A percentile compares a stretch with the other conserved stretches of the same genome.
Evolutionary conservation across 257 asterid species (phyloP).

Genomic region (Solanum lignicaule): DNA sequence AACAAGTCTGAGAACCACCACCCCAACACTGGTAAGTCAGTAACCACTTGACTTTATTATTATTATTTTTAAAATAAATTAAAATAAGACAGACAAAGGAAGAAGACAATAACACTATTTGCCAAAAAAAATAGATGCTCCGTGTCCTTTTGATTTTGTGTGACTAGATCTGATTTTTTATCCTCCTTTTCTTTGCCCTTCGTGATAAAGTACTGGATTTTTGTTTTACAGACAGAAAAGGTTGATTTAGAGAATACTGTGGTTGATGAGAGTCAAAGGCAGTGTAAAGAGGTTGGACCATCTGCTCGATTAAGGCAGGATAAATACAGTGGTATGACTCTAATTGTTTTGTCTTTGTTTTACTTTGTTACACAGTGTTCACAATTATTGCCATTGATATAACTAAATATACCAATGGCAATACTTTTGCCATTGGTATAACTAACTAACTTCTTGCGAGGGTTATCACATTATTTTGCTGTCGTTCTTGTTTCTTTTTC

Average conservation of each 20-base stretch:
- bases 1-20: background rate
- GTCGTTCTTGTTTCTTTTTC: background rate
- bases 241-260: conserved; percentile 97
- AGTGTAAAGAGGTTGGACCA: conserved; percentile 49
- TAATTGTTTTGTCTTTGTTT: background rate
- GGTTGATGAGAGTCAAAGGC: conserved; percentile 96
- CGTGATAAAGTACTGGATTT: background rate
- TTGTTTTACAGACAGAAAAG: conserved; percentile 77
- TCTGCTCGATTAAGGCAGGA: conserved; percentile 70
- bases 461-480: background rate
- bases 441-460: background rate
- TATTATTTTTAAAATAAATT: background rate
- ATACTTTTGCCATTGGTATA: background rate
- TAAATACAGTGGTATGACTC: conserved; percentile 66
- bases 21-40: background rate
- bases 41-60: background rate
- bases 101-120: background rate
- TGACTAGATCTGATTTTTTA: background rate
- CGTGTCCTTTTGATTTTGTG: background rate
- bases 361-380: background rate
- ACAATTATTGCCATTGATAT: background rate
- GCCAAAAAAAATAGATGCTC: background rate
- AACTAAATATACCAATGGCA: background rate
- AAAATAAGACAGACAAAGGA: background rate
- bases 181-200: background rate